phyloP scores from a whole-genome alignment of 345 rosid genomes.

The Camelina hispida region DNA sequence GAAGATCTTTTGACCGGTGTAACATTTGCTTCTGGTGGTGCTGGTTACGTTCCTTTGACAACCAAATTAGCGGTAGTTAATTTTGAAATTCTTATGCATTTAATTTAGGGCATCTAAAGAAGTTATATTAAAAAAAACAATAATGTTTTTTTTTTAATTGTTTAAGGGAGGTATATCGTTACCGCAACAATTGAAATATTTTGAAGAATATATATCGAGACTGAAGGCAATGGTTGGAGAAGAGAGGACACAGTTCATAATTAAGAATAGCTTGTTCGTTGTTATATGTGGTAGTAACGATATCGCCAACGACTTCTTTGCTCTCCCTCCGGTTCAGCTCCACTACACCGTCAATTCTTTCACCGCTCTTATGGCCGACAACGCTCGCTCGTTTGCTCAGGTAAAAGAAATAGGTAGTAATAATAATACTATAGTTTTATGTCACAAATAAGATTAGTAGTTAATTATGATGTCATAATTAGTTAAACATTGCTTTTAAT shows the following conservation, averaged over 20 bases:
- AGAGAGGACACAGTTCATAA: constrained; percentile 47
- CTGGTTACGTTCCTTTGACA: constrained; percentile 67
- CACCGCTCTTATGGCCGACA: constrained; percentile 49
- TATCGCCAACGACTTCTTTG: constrained; percentile 57
- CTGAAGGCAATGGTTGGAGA: constrained; percentile 53
- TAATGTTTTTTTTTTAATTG: neutral
- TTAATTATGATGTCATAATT: neutral
- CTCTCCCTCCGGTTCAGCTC: constrained; percentile 33
- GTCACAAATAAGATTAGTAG: neutral
- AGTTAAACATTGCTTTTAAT: neutral
- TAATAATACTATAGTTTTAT: neutral
- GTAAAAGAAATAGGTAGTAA: constrained; percentile 10
- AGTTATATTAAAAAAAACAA: neutral
- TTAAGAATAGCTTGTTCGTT: constrained; percentile 49
- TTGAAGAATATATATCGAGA: constrained; percentile 55
- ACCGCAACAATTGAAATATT: constrained; percentile 49
- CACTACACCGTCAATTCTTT: constrained; percentile 49
- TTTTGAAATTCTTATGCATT: neutral
- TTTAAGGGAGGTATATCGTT: constrained; percentile 52
- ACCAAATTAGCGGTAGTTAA: constrained; percentile 46
- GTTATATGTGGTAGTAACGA: constrained; percentile 66
- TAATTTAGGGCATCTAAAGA: neutral
- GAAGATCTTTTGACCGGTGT: constrained; percentile 72
- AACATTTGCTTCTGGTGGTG: constrained; percentile 67
- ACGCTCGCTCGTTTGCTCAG: constrained; percentile 51